phyloP scores from a whole-genome alignment of 257 asterid species.

The Dorcoceras hygrometricum region DNA sequence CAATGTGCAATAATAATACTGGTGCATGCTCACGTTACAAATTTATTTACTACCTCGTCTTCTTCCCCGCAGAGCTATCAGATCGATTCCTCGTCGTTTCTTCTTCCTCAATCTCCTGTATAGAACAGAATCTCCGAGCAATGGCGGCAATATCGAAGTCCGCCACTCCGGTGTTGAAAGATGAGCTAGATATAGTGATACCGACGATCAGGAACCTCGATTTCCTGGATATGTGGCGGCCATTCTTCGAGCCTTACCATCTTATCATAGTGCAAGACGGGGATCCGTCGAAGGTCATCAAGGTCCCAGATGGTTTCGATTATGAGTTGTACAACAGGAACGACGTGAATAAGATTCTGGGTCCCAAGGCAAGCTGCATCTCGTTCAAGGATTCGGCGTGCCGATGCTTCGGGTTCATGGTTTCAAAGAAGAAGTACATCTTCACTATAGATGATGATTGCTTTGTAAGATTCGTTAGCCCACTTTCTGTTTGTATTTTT shows the following conservation, averaged over 20 bases:
- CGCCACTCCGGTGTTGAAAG: constrained; percentile 31
- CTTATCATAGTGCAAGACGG: constrained; percentile 46
- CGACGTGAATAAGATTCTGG: constrained; percentile 41
- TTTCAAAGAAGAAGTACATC: constrained; percentile 47
- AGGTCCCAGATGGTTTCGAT: constrained; percentile 47
- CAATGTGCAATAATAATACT: neutral
- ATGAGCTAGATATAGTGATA: constrained; percentile 44
- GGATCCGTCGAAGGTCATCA: constrained; percentile 37
- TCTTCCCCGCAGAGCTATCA: constrained; percentile 6
- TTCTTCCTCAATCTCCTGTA: neutral
- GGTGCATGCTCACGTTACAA: constrained; percentile 2
- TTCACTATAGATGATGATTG: constrained; percentile 53
- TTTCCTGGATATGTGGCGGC: constrained; percentile 46
- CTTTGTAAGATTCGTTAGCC: constrained; percentile 31
- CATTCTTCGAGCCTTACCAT: constrained; percentile 40
- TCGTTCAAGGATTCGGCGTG: constrained; percentile 50
- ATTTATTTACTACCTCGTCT: neutral
- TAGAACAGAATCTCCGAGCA: neutral
- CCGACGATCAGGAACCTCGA: constrained; percentile 47
- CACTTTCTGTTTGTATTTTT: neutral
- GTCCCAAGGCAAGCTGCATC: constrained; percentile 48
- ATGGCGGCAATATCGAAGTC: constrained; percentile 31
- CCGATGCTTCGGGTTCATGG: constrained; percentile 46
- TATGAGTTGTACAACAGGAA: constrained; percentile 43
- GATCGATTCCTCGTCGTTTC: constrained; percentile 7